Evolutionary conservation across 106 monocot species (phyloP), one percentile per base, ranked within the genome.

Genomic region (Phalaenopsis equestris): DNA sequence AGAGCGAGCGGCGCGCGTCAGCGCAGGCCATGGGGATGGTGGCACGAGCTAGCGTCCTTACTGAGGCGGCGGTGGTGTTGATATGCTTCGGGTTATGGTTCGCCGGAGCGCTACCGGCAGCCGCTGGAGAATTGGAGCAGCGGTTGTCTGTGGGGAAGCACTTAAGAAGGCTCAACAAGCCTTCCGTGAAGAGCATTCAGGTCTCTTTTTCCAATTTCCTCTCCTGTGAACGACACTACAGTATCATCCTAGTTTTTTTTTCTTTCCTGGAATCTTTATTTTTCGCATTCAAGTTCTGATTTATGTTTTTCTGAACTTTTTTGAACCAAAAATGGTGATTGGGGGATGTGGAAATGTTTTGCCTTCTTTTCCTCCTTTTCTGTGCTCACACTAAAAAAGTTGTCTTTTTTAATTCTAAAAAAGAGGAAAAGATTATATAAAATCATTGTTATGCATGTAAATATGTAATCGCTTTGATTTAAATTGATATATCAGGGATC

Each of bases 121-220:
- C 0, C 61, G 61, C 61, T n/a, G 61, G 61, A 61, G 61, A 5
- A 2, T 21, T 19, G 52, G 37, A 46, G 77, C 30, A 36, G 8
- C 7, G 52, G 24, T 12, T 55, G 37, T 30, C 49, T 10, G 77
- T 30, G 15, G n/a, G 55, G 36, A 55, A 52, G 55, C 77, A 68
- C 67, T 23, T 79, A 6, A 43, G 67, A 45, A 67, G 56, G 43
- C 43, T 79, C 3, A 79, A 79, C 45, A 79, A 79, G 67, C 79
- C 79, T 9, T 43, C 79, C 18, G 9, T 67, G 41, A 68, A 67
- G 45, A 67, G 45, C 42, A 79, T 68, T 43, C 45, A 79, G 79
- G 79, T 79, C 24, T 46, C 42, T 4, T 18, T 65, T 52, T 10
- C 47, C 42, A 30, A 30, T 30, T 30, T 30, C 30, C 0, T 30